A percentile compares a stretch with the other conserved stretches of the same genome.
These are phyloP conservation scores for Myxozyma nipponensis DNA, from an alignment of 805 yeast species.

Conservation along the genomic window DNA sequence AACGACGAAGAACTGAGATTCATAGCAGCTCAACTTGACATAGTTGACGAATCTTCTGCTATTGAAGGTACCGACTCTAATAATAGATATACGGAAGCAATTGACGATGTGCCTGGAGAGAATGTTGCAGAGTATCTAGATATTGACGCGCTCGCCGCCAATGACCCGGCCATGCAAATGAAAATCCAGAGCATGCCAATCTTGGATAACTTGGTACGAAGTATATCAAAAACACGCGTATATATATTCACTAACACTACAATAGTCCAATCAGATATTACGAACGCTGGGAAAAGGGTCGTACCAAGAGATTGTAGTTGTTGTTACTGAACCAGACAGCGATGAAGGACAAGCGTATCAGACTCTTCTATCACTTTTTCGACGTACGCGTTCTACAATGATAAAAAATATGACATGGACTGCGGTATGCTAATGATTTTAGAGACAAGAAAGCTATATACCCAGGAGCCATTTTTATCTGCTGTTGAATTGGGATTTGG, in stretches of 20 bases:
- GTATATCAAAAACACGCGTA: not conserved
- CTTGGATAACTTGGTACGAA: slow-evolving; percentile 58
- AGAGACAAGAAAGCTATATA: slow-evolving; percentile 61
- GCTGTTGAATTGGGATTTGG: slow-evolving; percentile 51
- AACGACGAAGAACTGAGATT: slow-evolving; percentile 34
- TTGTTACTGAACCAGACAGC: slow-evolving; percentile 62
- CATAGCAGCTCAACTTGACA: slow-evolving; percentile 32
- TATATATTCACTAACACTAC: not conserved
- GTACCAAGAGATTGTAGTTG: slow-evolving; percentile 66
- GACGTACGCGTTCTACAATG: slow-evolving; percentile 37
- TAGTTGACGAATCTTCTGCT: slow-evolving; percentile 6
- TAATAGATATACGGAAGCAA: too few relatives aligned
- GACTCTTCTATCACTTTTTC: slow-evolving; percentile 69
- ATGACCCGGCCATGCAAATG: slow-evolving; percentile 19
- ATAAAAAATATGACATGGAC: not conserved
- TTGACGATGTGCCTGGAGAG: not conserved
- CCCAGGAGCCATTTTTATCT: slow-evolving; percentile 67
- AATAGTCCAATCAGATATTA: slow-evolving; percentile 66
- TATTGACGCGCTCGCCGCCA: slow-evolving; percentile 1
- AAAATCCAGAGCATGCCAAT: slow-evolving; percentile 48
- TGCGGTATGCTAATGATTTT: too few relatives aligned
- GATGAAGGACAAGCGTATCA: slow-evolving; percentile 59
- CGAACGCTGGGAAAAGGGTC: slow-evolving; percentile 69
- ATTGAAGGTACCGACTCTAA: not conserved
- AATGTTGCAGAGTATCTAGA: not conserved